Conservation (phyloP, 805 yeast genomes). For the Blastobotrys chiropterorum region DNA sequence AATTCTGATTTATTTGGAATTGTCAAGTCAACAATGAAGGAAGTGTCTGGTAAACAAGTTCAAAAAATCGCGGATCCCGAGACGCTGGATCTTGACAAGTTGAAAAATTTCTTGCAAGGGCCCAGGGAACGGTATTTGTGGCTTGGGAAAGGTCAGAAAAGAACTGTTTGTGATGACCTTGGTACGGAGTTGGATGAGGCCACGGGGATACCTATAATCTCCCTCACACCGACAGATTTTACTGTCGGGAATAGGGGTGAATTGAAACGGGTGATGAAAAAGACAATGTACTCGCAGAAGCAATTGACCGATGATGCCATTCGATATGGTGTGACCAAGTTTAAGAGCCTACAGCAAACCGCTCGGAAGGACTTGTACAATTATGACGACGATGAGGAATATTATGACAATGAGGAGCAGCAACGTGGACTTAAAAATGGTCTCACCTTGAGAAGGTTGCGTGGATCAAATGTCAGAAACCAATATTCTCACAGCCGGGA, state of each 20-base stretch:
- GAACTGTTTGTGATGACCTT: slow-evolving; percentile 21
- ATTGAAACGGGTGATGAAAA: slow-evolving; percentile 17
- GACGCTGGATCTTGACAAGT: slow-evolving; percentile 31
- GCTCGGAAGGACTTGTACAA: slow-evolving; percentile 3
- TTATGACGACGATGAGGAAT: slow-evolving; percentile 3
- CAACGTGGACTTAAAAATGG: neutral
- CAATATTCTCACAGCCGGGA: neutral
- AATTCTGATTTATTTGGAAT: slow-evolving; percentile 37
- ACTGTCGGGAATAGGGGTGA: slow-evolving; percentile 12
- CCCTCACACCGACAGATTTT: slow-evolving; percentile 13
- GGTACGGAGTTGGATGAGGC: neutral
- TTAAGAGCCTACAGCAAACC: slow-evolving; percentile 7
- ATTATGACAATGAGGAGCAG: neutral
- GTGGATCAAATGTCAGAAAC: neutral
- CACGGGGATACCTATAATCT: slow-evolving; percentile 17
- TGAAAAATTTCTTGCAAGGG: slow-evolving; percentile 29
- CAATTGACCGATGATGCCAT: slow-evolving; percentile 20
- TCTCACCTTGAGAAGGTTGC: neutral
- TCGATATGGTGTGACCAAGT: slow-evolving; percentile 18
- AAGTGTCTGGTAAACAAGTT: slow-evolving; percentile 40
- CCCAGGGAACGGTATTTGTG: slow-evolving; percentile 35
- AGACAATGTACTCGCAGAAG: slow-evolving; percentile 14
- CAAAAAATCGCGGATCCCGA: slow-evolving; percentile 29
- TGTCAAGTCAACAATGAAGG: slow-evolving; percentile 69
- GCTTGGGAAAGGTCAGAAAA: slow-evolving; percentile 44